A percentile compares a stretch with the other conserved stretches of the same genome.
phyloP scores from a whole-genome alignment of 352 stramenopile genomes.

The Globisporangium parvum region DNA sequence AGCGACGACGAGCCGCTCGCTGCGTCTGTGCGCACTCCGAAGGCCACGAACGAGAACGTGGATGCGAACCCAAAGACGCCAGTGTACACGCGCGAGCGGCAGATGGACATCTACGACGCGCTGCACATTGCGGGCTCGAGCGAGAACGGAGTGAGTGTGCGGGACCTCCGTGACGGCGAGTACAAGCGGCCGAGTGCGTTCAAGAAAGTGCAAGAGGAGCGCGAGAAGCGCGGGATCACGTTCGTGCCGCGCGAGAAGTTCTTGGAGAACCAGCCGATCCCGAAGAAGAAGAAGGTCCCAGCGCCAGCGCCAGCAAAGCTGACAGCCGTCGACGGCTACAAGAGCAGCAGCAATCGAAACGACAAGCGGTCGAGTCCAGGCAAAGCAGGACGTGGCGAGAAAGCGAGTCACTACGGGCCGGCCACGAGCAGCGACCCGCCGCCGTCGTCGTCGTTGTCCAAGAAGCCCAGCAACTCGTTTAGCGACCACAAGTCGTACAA shows the following conservation, averaged over 20 bases:
- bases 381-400: slow-evolving; percentile 14
- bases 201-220: slow-evolving; percentile 47
- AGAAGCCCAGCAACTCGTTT: slow-evolving; percentile 11
- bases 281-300: slow-evolving; percentile 26
- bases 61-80: slow-evolving; percentile 10
- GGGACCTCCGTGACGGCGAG: slow-evolving; percentile 20
- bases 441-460: neutral
- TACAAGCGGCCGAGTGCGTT: slow-evolving; percentile 53
- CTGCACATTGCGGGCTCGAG: slow-evolving; percentile 33
- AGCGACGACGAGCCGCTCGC: slow-evolving; percentile 6
- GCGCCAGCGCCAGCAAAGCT: neutral
- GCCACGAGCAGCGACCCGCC: slow-evolving; percentile 10
- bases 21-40: neutral
- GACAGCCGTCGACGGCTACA: neutral
- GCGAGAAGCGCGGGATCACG: slow-evolving; percentile 27
- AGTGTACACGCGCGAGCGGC: slow-evolving; percentile 29
- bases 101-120: slow-evolving; percentile 59
- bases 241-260: slow-evolving; percentile 36
- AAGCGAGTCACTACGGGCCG: slow-evolving; percentile 34
- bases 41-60: slow-evolving; percentile 5
- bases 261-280: slow-evolving; percentile 45
- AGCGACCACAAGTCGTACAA: slow-evolving; percentile 1
- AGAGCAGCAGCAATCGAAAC: slow-evolving; percentile 4
- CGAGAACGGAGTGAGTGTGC: slow-evolving; percentile 23
- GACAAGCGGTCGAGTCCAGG: slow-evolving; percentile 9